Percentiles rank a stretch among this genome's conserved stretches.
Evolutionary conservation across 345 rosid species (phyloP).

Genomic region (Gossypium longicalyx): DNA sequence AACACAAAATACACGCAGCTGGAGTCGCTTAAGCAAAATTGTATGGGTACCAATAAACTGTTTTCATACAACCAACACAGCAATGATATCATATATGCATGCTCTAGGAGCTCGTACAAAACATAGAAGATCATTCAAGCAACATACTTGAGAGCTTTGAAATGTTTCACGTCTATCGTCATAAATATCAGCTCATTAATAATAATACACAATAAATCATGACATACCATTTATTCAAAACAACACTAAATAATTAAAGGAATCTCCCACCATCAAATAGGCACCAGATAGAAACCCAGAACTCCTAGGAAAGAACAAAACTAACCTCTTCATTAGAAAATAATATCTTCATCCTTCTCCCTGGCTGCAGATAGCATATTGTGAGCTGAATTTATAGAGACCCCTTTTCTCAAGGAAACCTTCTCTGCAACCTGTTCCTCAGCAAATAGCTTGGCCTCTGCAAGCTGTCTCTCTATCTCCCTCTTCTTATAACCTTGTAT

Average conservation of each 20-base stretch:
- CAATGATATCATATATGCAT: neutral
- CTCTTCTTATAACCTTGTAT: conserved; percentile 81
- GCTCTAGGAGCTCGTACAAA: neutral
- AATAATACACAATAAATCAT: conserved; percentile 22
- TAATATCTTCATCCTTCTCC: conserved; percentile 74
- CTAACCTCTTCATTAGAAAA: conserved; percentile 49
- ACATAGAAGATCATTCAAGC: neutral
- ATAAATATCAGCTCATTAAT: neutral
- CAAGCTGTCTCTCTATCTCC: conserved; percentile 54
- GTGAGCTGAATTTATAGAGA: conserved; percentile 58
- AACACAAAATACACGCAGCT: neutral
- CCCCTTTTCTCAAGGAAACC: conserved; percentile 67
- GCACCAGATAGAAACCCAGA: conserved; percentile 19
- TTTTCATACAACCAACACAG: neutral
- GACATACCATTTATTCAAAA: conserved; percentile 25
- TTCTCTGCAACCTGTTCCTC: conserved; percentile 65
- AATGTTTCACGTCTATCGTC: neutral
- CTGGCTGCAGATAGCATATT: conserved; percentile 48
- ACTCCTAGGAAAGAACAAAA: conserved; percentile 14
- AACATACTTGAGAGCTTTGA: conserved; percentile 2
- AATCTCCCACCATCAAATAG: conserved; percentile 5
- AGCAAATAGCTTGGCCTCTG: conserved; percentile 49
- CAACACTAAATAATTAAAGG: conserved; percentile 2
- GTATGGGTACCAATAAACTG: neutral
- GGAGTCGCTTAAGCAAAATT: neutral